Base-by-base conservation (phyloP, 495 filamentous ascomycete genomes). In the Clohesyomyces aquaticus region DNA sequence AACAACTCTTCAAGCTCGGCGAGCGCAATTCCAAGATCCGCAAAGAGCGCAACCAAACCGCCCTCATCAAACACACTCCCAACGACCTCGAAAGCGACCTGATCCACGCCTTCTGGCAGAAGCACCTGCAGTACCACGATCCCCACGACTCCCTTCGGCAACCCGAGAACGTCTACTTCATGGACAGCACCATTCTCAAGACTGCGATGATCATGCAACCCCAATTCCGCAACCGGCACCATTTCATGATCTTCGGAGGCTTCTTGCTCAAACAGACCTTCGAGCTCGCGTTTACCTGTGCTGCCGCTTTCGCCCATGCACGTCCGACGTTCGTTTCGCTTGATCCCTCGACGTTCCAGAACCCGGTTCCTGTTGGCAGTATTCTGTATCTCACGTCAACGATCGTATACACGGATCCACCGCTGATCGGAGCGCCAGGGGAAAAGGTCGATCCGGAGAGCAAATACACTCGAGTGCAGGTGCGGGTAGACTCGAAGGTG, bases 181-280 rank as follows among this genome's bases (percentile, higher is more conserved):
- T 93, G 89, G 77, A 81, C 28, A 76, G 78, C 28, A 91, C 89
- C 0, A 78, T 78, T 22, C 79, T 93, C 26, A 81, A 83, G 57
- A 87, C 87, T 0, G 87, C 89, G 4, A 83, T 82, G 68, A 91
- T 95, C 59, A 95, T 95, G 91, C 90, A 93, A 68, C 91, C 91
- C 3, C 90, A 93, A 74, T 85, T 91, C 71, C 86, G 90, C 32
- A 93, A 93, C 74, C 80, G 89, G 2, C 89, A 93, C 77, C 88
- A 90, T 68, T 92, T 91, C 78, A 92, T 91, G 90, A 91, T 95
- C 52, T 95, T 93, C 70, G 91, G 91, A 22, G 91, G 91, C 19
- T 93, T 90, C 73, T 83, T 93, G 0, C 80, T 95, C 0, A 91
- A 91, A 72, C 84, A 88, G 63, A 88, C 88, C 3, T 93, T 93